Percentiles rank a stretch among this genome's conserved stretches.
Evolutionary conservation across 2,329 filamentous ascomycete genomes (phyloP).

Genomic region (Raffaelea arxii): DNA sequence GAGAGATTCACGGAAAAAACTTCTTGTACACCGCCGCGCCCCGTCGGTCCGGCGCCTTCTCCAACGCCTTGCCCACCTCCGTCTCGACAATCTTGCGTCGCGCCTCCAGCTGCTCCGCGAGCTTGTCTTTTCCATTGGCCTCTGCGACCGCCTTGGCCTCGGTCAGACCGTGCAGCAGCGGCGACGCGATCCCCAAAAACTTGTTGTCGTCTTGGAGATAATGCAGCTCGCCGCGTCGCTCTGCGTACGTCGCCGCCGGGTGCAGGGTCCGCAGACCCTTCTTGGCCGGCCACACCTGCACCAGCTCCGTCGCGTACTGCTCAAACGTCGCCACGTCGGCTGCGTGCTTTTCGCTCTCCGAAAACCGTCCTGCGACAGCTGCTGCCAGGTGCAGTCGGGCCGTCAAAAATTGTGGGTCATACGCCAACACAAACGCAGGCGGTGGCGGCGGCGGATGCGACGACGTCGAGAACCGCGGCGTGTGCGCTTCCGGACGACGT

Average conservation of each 20-base stretch:
- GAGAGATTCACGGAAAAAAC: too few species aligned
- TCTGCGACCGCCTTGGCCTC: conserved; percentile 32
- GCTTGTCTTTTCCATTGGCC: conserved; percentile 12
- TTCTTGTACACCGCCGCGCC: conserved; percentile 20
- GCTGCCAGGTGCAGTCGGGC: conserved; percentile 34
- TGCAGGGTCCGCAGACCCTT: conserved; percentile 27
- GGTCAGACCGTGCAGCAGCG: conserved; percentile 34
- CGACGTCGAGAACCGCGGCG: conserved; percentile 7
- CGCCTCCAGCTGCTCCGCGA: conserved; percentile 27
- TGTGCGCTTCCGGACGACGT: conserved; percentile 6
- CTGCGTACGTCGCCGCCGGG: conserved; percentile 20
- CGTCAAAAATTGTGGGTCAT: conserved; percentile 33
- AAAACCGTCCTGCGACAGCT: conserved; percentile 23
- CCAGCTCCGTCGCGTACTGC: conserved; percentile 21
- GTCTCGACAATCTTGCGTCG: conserved; percentile 23
- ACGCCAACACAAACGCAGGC: conserved; percentile 21
- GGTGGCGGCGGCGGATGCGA: conserved; percentile 10
- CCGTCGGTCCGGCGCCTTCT: conserved; percentile 8
- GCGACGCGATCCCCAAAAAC: conserved; percentile 24
- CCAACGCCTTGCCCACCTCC: conserved; percentile 17
- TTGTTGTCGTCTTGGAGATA: conserved; percentile 25
- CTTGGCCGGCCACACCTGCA: conserved; percentile 30
- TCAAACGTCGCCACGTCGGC: conserved; percentile 26
- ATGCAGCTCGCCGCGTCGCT: conserved; percentile 14
- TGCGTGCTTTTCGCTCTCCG: conserved; percentile 19